A percentile compares a stretch with the other conserved stretches of the same genome.
These are phyloP conservation scores for Calonectria naviculata DNA, from an alignment of 2,329 filamentous ascomycete species.

Conservation along the genomic window DNA sequence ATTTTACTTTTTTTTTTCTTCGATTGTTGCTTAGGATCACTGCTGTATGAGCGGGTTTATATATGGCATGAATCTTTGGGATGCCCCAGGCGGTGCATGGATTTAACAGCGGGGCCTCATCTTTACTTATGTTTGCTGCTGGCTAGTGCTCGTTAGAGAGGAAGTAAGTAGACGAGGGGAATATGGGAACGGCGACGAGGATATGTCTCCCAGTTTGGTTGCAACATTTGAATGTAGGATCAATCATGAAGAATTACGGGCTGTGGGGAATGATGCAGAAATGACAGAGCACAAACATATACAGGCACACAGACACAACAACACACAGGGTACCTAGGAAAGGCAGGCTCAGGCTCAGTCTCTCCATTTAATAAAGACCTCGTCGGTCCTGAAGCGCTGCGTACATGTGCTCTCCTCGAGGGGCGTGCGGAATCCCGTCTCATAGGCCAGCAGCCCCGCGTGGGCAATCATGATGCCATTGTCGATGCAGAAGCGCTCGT, in stretches of 20 bases:
- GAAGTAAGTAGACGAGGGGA: neutral
- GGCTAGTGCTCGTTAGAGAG: neutral
- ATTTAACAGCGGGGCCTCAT: neutral
- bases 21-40: neutral
- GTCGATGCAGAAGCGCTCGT: slow-evolving; percentile 98
- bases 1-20: neutral
- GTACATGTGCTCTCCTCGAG: slow-evolving; percentile 87
- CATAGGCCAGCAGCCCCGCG: slow-evolving; percentile 87
- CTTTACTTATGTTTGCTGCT: neutral
- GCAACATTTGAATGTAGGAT: neutral
- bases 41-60: neutral
- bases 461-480: slow-evolving; percentile 99
- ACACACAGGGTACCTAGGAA: slow-evolving; percentile 4
- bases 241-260: slow-evolving; percentile 3
- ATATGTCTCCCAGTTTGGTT: neutral
- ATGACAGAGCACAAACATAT: slow-evolving; percentile 2
- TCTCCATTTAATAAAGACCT: slow-evolving; percentile 84
- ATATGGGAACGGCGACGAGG: neutral
- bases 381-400: slow-evolving; percentile 85
- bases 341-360: slow-evolving; percentile 54
- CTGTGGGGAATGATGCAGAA: neutral
- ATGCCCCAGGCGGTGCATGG: neutral
- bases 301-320: slow-evolving; percentile 4
- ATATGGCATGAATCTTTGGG: neutral
- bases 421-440: slow-evolving; percentile 81